phyloP scores from a whole-genome alignment of 2,329 filamentous ascomycete genomes.

The Aspergillus unguis region DNA sequence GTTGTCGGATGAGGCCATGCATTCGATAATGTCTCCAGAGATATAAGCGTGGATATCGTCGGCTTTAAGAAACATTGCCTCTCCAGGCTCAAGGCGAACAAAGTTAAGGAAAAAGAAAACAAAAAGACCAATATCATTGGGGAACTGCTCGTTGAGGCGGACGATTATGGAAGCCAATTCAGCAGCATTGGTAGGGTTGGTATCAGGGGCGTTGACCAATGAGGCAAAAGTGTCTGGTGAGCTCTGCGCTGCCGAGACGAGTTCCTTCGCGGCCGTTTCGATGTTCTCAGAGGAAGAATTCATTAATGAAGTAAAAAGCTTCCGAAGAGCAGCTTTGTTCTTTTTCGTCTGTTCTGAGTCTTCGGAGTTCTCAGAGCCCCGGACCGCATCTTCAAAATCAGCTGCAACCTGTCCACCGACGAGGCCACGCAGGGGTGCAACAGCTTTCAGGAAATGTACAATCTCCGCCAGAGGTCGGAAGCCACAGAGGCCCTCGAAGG shows the following conservation, averaged over 20 bases:
- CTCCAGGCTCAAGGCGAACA: constrained; percentile 79
- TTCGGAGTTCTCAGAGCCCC: constrained; percentile 54
- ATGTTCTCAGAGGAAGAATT: constrained; percentile 66
- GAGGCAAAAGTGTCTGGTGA: constrained; percentile 72
- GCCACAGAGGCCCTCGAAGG: constrained; percentile 92
- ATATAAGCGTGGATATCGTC: constrained; percentile 95
- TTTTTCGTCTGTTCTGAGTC: constrained; percentile 45
- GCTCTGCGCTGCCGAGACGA: constrained; percentile 67
- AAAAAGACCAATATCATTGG: constrained; percentile 85
- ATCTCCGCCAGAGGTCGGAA: constrained; percentile 89
- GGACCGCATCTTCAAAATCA: constrained; percentile 55
- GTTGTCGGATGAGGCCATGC: constrained; percentile 99
- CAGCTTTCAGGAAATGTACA: constrained; percentile 70
- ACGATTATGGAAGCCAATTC: constrained; percentile 73
- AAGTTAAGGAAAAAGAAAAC: constrained; percentile 98
- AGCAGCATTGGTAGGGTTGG: constrained; percentile 42
- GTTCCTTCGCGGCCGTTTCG: constrained; percentile 60
- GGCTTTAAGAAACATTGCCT: constrained; percentile 92
- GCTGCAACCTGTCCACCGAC: constrained; percentile 55
- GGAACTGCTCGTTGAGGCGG: constrained; percentile 79
- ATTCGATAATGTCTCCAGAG: constrained; percentile 83
- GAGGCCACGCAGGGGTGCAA: constrained; percentile 62
- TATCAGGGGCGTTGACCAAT: constrained; percentile 29
- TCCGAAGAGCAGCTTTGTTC: constrained; percentile 77
- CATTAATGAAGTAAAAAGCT: constrained; percentile 77